Evolutionary conservation across 2,329 filamentous ascomycete genomes (phyloP), one percentile per base, ranked within the genome.

Genomic region (Diaporthe longicolla): DNA sequence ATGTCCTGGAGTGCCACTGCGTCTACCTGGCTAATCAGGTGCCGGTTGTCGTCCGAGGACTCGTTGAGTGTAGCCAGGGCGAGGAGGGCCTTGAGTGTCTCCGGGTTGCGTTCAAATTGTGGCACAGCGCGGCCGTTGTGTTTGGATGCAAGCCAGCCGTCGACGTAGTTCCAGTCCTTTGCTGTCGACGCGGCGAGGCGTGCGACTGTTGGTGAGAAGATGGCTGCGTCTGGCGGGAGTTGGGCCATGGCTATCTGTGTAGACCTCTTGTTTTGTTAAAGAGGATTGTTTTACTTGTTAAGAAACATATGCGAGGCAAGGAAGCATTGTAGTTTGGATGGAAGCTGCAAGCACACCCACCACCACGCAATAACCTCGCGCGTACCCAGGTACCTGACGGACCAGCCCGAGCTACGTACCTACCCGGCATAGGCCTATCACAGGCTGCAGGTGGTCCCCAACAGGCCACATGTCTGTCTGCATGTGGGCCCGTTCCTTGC

Each of bases 101-200:
- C 93, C 40, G 93, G 88, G 80, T 97, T 98, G 79, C 95, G 92
- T 84, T 98, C 96, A 82, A 98, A 98, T 0, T 87, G 81, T 0
- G 95, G 95, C 0, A 92, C 85, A 0, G 88, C 81, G 59, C 89
- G 89, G 40, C 90, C 89, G 58, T 88, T 87, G 78, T 93, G 94
- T 80, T 93, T 93, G 74, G 89, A 88, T 59, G 88, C 87, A 15
- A 98, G 90, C 95, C 96, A 98, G 78, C 87, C 87, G 83, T 97
- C 95, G 78, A 98, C 89, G 77, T 94, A 95, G 72, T 92, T 92
- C 96, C 96, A 98, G 83, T 98, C 95, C 81, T 96, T 95, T 61
- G 95, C 94, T 76, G 93, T 92, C 17, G 93, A 93, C 76, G 94
- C 93, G 77, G 94, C 93, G 75, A 93, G 92, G 74, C 94, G 93